Conservation (phyloP, 2,329 filamentous ascomycete species). For the Colletotrichum siamense region DNA sequence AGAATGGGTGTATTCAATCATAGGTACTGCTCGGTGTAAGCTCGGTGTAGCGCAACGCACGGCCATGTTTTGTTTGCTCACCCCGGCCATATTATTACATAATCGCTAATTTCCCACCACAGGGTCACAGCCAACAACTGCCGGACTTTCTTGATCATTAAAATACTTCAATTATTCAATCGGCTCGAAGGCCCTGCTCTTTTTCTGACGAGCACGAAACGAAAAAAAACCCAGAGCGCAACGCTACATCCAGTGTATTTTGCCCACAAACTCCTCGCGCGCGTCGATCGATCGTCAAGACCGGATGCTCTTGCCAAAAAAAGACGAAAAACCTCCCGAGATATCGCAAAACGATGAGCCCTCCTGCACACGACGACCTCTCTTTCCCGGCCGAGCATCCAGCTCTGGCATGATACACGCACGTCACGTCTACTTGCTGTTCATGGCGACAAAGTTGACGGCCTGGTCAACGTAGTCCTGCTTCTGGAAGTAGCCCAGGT, state of each 20-base stretch:
- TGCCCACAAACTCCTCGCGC: background rate
- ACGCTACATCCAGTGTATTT: background rate
- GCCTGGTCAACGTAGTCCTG: constrained; percentile 1
- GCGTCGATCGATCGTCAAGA: constrained; percentile 9
- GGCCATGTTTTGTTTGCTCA: background rate
- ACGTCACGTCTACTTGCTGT: background rate
- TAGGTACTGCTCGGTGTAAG: too few relatives aligned
- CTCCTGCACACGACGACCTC: background rate
- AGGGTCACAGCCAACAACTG: background rate
- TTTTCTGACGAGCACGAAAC: background rate
- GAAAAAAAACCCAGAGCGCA: background rate
- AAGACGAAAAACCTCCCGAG: background rate
- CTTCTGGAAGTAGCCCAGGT: constrained; percentile 17
- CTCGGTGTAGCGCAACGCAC: background rate
- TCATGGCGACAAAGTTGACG: background rate
- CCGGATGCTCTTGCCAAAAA: background rate
- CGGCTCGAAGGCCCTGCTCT: background rate
- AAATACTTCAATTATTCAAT: background rate
- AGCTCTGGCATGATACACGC: background rate
- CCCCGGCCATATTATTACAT: background rate
- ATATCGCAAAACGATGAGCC: background rate
- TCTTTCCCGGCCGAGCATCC: background rate
- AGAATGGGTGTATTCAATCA: too few relatives aligned
- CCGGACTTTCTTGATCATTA: background rate
- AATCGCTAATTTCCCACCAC: background rate